These are phyloP conservation scores for Colletotrichum gloeosporioides DNA, from an alignment of 2,329 filamentous ascomycete genomes.

Conservation along the genomic window DNA sequence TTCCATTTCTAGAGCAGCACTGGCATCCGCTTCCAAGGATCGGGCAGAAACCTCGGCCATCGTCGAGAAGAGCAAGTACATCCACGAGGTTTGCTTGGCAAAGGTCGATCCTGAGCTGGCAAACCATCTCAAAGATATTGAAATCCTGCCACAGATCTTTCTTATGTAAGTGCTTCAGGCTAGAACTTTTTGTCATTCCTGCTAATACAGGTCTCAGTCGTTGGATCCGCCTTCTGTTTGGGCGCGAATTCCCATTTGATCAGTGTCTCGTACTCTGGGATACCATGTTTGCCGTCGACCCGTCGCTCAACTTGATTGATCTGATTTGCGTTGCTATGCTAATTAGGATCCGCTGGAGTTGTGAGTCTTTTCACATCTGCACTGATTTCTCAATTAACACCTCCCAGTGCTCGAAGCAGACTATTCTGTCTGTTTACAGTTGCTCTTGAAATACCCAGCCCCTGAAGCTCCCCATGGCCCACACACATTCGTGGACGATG, in stretches of 20 bases:
- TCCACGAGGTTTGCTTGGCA: slow-evolving; percentile 82
- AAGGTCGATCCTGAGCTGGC: slow-evolving; percentile 85
- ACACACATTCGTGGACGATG: slow-evolving; percentile 85
- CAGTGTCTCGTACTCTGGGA: slow-evolving; percentile 90
- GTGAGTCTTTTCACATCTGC: slow-evolving; percentile 54
- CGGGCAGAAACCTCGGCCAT: slow-evolving; percentile 66
- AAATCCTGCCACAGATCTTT: slow-evolving; percentile 96
- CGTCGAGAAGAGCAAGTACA: slow-evolving; percentile 82
- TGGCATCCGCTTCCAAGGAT: slow-evolving; percentile 25
- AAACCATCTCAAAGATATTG: slow-evolving; percentile 79
- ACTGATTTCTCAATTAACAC: background rate
- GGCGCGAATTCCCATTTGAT: slow-evolving; percentile 89
- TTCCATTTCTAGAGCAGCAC: slow-evolving; percentile 26
- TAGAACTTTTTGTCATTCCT: background rate
- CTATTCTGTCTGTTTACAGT: slow-evolving; percentile 82
- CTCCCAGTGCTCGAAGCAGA: slow-evolving; percentile 79
- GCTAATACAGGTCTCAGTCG: slow-evolving; percentile 57
- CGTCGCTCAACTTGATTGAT: slow-evolving; percentile 81
- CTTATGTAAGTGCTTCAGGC: slow-evolving; percentile 69
- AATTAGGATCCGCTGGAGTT: slow-evolving; percentile 86
- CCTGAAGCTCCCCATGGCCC: slow-evolving; percentile 68
- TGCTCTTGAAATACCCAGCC: slow-evolving; percentile 83
- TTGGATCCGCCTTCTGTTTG: slow-evolving; percentile 93
- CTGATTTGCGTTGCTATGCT: slow-evolving; percentile 95
- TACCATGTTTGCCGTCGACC: slow-evolving; percentile 84